Base-by-base conservation (phyloP, 805 yeast species). In the Metschnikowia sp. region DNA sequence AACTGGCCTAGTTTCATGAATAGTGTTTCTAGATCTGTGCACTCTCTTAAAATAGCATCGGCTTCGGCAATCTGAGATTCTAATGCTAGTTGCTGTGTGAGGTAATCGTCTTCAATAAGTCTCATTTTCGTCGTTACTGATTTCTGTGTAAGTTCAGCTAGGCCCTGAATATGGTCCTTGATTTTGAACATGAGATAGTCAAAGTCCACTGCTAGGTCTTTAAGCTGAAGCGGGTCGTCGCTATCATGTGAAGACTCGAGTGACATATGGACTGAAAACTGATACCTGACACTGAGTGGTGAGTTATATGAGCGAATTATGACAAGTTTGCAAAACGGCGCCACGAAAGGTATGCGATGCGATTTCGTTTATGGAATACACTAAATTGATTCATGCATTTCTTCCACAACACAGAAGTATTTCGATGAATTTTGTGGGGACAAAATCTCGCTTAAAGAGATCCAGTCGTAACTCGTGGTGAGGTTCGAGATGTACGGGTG, bases 171-270 rank as follows among this genome's bases (percentile, higher is more conserved):
- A 44, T 76, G 74, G 50, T 82, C 86, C 39, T 76, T 74, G 42
- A 86, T 82, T 59, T 79, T 81, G 65, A 70, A 83, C 60, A 85
- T 60, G 35, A 86, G 62, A 55, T 84, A 83, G 56, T 86, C 92
- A 59, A 78, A 85, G 44, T 76, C 77, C 22, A 83, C 68, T 0
- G 86, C 79, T 37, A 86, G 65, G 47, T 77, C 74, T 55, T 80
- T 77, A 13, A 86, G 73, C 10, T 82, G 79, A 26, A 86, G 65
- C 1, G 89, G 88, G 62, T 86, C 91, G 22, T 75, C 78, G 32
- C 36, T 40, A 4, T 8, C 31, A 26, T 18, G n/a, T 38, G 18
- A 15, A 15, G 18, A 15, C 18, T 15, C 18, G 32, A 12, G 40
- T 13, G 12, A 28, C 33, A 8, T 32, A 19, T 6, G 40, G 22